Conservation (phyloP, 2,329 filamentous ascomycete genomes). For the Lasiodiplodia gonubiensis region DNA sequence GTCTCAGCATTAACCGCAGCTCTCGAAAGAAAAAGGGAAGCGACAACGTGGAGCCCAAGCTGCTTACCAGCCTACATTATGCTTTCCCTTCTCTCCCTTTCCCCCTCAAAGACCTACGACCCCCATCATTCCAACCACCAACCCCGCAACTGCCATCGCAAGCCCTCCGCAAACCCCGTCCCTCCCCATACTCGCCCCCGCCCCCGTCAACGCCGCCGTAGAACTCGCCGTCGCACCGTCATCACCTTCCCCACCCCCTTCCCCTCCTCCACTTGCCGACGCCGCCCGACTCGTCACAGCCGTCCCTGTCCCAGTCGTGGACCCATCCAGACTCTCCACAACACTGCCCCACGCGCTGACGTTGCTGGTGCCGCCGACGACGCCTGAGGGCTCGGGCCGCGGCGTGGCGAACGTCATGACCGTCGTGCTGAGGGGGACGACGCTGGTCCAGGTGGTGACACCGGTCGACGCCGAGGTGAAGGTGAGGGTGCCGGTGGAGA, state of each 20-base stretch:
- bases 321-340: not conserved
- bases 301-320: not conserved
- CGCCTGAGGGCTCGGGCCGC: too few species aligned
- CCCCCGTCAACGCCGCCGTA: constrained; percentile 14
- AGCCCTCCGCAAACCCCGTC: not conserved
- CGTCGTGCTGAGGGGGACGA: not conserved
- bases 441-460: not conserved
- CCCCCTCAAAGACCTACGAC: not conserved
- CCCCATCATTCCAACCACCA: not conserved
- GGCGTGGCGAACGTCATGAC: not conserved
- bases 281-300: too few species aligned
- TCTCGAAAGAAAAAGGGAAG: not conserved
- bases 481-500: not conserved
- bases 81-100: not conserved
- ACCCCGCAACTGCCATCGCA: not conserved
- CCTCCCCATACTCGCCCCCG: not conserved
- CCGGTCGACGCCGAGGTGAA: not conserved
- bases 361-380: too few species aligned
- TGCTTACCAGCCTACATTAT: not conserved
- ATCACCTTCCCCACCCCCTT: too few species aligned
- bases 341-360: too few species aligned
- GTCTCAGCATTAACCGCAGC: not conserved
- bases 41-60: not conserved
- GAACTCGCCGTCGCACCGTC: not conserved
- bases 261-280: not conserved